Evolutionary conservation across 2,329 filamentous ascomycete genomes (phyloP).

Genomic region (Alternaria sp.): DNA sequence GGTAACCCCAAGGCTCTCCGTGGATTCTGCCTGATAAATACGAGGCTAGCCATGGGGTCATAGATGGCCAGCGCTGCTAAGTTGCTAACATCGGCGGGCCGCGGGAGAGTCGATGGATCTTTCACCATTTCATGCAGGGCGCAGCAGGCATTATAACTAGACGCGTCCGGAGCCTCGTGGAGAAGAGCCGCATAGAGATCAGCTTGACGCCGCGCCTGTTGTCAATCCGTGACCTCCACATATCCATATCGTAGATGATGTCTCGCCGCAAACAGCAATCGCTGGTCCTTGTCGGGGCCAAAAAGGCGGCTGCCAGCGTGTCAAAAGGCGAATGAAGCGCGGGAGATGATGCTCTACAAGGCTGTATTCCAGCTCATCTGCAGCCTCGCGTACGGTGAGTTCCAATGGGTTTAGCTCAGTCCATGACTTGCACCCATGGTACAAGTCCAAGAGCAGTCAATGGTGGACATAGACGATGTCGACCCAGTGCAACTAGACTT

Average conservation of each 20-base stretch:
- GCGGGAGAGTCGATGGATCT: not conserved
- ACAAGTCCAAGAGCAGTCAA: not conserved
- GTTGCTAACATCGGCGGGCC: not conserved
- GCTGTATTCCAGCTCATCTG: not conserved
- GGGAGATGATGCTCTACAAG: not conserved
- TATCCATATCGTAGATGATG: not conserved
- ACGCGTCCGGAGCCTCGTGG: not conserved
- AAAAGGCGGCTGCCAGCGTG: not conserved
- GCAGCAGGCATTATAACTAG: not conserved
- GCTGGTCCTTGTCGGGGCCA: not conserved
- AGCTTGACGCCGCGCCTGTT: not conserved
- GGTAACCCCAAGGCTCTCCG: not conserved
- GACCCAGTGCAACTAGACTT: too few species aligned
- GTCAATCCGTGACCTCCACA: not conserved
- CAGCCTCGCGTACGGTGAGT: constrained; percentile 9
- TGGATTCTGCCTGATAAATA: not conserved
- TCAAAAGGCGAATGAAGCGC: not conserved
- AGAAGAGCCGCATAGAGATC: not conserved
- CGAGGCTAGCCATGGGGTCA: not conserved
- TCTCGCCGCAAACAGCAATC: not conserved
- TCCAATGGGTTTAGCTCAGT: constrained; percentile 7
- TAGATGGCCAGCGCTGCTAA: not conserved
- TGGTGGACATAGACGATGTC: not conserved
- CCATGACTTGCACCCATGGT: not conserved
- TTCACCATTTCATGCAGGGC: not conserved